Evolutionary conservation across 169 alveolate species (phyloP), one percentile per base, ranked within the genome.

Genomic region (Plasmodium fragile): DNA sequence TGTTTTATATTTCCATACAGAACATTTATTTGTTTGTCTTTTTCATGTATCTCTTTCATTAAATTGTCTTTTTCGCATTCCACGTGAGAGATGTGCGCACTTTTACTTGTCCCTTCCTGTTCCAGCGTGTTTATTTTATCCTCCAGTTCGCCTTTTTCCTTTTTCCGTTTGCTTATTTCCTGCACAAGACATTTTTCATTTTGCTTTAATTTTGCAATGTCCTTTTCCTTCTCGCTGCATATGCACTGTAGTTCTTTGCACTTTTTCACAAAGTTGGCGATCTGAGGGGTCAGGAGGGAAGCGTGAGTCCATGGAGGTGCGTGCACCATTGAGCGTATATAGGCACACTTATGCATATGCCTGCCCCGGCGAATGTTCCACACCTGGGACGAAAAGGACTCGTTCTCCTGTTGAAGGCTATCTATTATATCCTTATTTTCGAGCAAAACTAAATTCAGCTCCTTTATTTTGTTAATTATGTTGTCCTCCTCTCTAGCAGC

Each of bases 211-310:
- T 49, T 55, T 5, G 39, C 65, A 22, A 73, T 32, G 59, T 73
- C 84, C 18, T 45, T 75, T 49, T 84, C 93, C 30, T 43, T 55
- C 41, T 55, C 93, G 11, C 22, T 22, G 2, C 71, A 34, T 28
- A 84, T 84, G 70, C 49, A 18, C 78, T 84, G 93, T 30, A 84
- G 73, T 45, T 84, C 93, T 34, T 84, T 84, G 78, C 93, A 84
- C 53, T 84, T 84, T 11, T 84, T 84, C 41, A 75, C 59, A 36
- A 84, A 84, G 43, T 84, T 84, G 11, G 77, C 43, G 11, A 84
- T 43, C 93, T 84, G 93, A 28, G 41, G 70, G 10, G 30, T 25
- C 41, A 6, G 55, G 45, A n/a, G 16, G 16, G 53, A 78, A 6
- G 11, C 11, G 1, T 16, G 22, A 13, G 5, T 49, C 59, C 0